Evolutionary conservation across 768 basidiomycete species (phyloP).

Genomic region (Artomyces pyxidatus): DNA sequence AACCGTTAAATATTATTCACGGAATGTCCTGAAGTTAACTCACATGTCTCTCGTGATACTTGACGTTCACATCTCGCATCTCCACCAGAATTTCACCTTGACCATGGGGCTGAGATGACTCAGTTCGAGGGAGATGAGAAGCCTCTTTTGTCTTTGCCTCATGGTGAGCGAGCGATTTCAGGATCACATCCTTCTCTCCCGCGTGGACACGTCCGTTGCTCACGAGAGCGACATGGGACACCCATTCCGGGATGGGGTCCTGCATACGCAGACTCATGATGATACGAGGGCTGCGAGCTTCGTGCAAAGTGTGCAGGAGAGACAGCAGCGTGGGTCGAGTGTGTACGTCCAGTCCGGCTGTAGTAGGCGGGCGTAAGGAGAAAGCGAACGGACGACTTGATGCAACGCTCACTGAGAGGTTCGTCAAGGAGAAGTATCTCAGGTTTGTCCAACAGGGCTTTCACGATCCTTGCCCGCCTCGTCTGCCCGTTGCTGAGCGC

Average conservation of each 20-base stretch:
- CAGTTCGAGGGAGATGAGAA: no score
- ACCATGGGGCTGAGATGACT: background rate
- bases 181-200: slow-evolving; percentile 42
- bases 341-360: slow-evolving; percentile 70
- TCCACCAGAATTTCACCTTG: slow-evolving; percentile 42
- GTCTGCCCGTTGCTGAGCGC: slow-evolving; percentile 92
- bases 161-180: no score
- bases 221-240: slow-evolving; percentile 58
- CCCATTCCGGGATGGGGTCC: slow-evolving; percentile 65
- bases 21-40: background rate
- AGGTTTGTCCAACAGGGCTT: slow-evolving; percentile 63
- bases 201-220: slow-evolving; percentile 38
- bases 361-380: background rate
- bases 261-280: slow-evolving; percentile 62
- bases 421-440: slow-evolving; percentile 84
- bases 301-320: slow-evolving; percentile 49
- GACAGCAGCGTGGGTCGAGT: slow-evolving; percentile 48
- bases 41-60: slow-evolving; percentile 6
- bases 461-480: slow-evolving; percentile 73
- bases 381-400: background rate
- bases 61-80: slow-evolving; percentile 48
- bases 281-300: slow-evolving; percentile 42
- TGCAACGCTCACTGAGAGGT: slow-evolving; percentile 60
- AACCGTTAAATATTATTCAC: background rate
- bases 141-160: no score